phyloP scores from a whole-genome alignment of 2,329 filamentous ascomycete genomes.

The Sporothrix mexicana region DNA sequence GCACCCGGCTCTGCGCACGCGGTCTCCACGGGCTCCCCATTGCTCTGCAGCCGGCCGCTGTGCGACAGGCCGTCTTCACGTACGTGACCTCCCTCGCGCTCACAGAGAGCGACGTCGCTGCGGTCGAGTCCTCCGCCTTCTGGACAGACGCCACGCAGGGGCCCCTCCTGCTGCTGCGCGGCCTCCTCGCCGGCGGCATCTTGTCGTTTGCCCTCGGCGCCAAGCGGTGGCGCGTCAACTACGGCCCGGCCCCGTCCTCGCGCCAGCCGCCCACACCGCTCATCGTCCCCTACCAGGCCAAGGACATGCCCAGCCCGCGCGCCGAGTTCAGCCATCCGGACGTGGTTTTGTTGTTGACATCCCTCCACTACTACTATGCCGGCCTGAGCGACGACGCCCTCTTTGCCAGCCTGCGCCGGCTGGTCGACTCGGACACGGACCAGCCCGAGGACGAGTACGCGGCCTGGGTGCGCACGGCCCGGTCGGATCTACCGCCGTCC shows the following conservation, averaged over 20 bases:
- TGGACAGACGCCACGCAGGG: constrained; percentile 46
- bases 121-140: constrained; percentile 47
- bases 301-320: constrained; percentile 60
- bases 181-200: constrained; percentile 62
- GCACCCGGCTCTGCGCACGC: background rate
- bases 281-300: constrained; percentile 65
- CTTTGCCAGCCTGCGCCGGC: constrained; percentile 51
- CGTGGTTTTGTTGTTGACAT: constrained; percentile 61
- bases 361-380: constrained; percentile 60
- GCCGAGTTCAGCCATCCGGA: constrained; percentile 70
- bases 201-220: constrained; percentile 58
- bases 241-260: constrained; percentile 55
- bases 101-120: constrained; percentile 41
- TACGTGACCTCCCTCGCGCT: constrained; percentile 52
- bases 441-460: constrained; percentile 59
- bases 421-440: constrained; percentile 58
- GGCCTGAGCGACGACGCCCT: constrained; percentile 61
- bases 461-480: constrained; percentile 52
- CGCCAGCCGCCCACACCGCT: constrained; percentile 53
- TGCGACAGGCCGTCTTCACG: constrained; percentile 26
- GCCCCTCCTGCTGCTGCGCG: constrained; percentile 56
- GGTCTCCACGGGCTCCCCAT: constrained; percentile 43
- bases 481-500: constrained; percentile 42
- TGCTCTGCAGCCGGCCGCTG: constrained; percentile 38
- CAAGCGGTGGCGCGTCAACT: constrained; percentile 71